Base-by-base conservation (phyloP, 345 rosid genomes). In the Mallotus nudiflorus region DNA sequence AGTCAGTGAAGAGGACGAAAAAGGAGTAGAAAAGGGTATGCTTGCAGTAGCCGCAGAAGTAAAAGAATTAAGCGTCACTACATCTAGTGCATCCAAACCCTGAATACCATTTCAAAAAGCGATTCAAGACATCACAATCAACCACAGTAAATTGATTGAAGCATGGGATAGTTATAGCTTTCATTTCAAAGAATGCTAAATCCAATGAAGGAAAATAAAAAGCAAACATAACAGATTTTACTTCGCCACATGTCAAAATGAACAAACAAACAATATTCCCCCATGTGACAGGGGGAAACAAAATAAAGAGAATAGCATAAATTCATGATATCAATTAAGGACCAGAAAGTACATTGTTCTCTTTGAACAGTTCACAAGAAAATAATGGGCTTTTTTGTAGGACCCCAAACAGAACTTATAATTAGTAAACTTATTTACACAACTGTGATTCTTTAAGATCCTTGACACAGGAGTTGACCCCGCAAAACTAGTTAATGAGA, bases 71-170 rank as follows among this genome's bases (percentile, higher is more conserved):
- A 92, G 59, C 33, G 94, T 85, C 58, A 92, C 96, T 72, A 91
- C 75, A 68, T 96, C 97, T 71, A 85, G 85, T 72, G 98, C 96
- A 82, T 93, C 98, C 80, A 93, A 68, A 49, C 98, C 98, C 98
- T 93, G 83, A 39, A 67, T 37, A 48, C 27, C 55, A 73, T 70
- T 31, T 11, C 62, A 46, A 56, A 68, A 71, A 53, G 68, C 53
- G 76, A 53, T 46, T 20, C 39, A 27, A 74, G 51, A 69, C 18
- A 50, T 61, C 24, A 70, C 20, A 55, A 49, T 35, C 35, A 40
- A 64, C 19, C 59, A 70, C 2, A 24, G 12, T 8, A n/a, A 55
- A 13, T 42, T 40, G 48, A 56, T 15, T 40, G 16, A 42, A 68
- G n/a, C n/a, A n/a, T n/a, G n/a, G 40, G 16, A 15, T 37, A 44